Conservation (phyloP, 176 grass and related monocot species). For the Tillandsia fasciculata region DNA sequence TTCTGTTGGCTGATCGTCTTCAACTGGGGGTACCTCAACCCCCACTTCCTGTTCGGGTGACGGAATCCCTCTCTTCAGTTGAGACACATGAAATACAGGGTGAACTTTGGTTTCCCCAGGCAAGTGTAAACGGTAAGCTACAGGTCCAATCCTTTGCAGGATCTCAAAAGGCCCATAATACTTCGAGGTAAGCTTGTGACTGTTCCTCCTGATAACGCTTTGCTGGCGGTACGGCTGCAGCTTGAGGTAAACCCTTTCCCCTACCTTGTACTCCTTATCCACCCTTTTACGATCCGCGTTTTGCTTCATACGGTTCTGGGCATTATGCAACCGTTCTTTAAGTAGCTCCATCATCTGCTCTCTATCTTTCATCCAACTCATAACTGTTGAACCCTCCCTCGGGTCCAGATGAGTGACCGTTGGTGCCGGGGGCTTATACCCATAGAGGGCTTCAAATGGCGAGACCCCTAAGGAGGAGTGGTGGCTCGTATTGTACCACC, state of each 20-base stretch:
- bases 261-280: background rate
- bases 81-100: no score
- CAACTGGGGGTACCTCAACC: no score
- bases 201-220: no score
- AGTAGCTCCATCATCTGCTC: background rate
- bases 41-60: no score
- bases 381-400: background rate
- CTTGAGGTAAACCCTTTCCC: conserved; percentile 7
- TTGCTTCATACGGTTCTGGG: conserved; percentile 1
- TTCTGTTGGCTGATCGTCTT: no score
- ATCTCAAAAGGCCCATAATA: conserved; percentile 3
- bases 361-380: background rate
- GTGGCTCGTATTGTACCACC: background rate
- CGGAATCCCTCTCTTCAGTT: no score
- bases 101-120: background rate
- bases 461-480: accelerated
- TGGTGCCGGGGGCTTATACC: no score
- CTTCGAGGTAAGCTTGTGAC: no score
- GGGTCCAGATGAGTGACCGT: background rate
- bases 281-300: background rate
- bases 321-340: background rate
- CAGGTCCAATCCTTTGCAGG: background rate
- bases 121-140: background rate
- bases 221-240: conserved; percentile 3
- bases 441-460: background rate